Percentiles rank a stretch among this genome's conserved stretches.
phyloP scores from a whole-genome alignment of 768 basidiomycete genomes.

The Hemileccinum rubropunctum region DNA sequence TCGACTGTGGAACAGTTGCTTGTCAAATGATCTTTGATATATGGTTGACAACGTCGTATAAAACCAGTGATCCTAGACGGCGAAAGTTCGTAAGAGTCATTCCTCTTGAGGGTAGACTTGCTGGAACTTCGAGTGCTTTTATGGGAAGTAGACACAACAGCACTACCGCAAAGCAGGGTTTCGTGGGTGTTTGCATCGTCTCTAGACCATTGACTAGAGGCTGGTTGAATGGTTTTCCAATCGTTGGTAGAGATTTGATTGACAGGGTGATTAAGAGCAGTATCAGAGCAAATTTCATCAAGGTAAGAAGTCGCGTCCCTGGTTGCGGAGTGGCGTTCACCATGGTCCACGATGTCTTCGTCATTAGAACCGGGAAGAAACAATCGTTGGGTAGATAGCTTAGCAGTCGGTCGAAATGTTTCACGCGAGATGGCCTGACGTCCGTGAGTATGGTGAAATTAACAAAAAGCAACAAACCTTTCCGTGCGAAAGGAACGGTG shows the following conservation, averaged over 20 bases:
- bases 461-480: conserved; percentile 14
- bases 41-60: conserved; percentile 6
- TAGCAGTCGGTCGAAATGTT: neutral
- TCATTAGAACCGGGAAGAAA: conserved; percentile 18
- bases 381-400: conserved; percentile 7
- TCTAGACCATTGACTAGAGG: conserved; percentile 7
- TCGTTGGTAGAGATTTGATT: neutral
- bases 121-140: neutral
- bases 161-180: neutral
- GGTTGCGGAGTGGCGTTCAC: neutral
- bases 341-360: conserved; percentile 7
- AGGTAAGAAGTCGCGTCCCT: conserved; percentile 11
- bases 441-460: conserved; percentile 10
- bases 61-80: conserved; percentile 27
- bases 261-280: conserved; percentile 14
- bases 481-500: neutral
- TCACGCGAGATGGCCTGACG: conserved; percentile 1
- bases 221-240: neutral
- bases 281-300: conserved; percentile 32
- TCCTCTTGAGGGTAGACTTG: conserved; percentile 1
- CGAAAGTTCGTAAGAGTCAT: conserved; percentile 15
- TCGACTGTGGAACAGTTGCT: neutral
- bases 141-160: neutral
- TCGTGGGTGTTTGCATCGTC: conserved; percentile 8
- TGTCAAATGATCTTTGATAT: neutral